Percentiles rank a stretch among this genome's conserved stretches.
Conservation (phyloP, 805 yeast genomes). For the Scheffersomyces stipitis region DNA sequence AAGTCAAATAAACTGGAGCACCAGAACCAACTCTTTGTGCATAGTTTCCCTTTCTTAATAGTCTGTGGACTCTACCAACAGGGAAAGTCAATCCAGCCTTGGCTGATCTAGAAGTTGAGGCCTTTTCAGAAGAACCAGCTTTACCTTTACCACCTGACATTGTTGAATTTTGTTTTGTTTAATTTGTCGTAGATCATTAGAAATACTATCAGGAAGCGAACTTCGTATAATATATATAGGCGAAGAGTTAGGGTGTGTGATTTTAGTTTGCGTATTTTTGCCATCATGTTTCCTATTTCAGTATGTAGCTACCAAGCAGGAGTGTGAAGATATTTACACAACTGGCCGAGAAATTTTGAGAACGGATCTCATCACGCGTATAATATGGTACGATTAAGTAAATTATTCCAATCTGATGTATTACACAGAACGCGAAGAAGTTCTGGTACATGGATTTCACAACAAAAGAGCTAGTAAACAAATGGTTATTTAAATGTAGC, state of each 20-base stretch:
- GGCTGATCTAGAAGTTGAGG: constrained; percentile 96
- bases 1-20: constrained; percentile 97
- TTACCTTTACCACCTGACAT: constrained; percentile 90
- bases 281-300: neutral
- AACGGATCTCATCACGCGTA: neutral
- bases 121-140: constrained; percentile 92
- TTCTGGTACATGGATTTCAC: too few species aligned
- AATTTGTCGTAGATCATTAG: constrained; percentile 1
- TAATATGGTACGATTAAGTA: neutral
- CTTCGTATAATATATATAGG: too few species aligned
- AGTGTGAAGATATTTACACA: neutral
- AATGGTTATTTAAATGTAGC: too few species aligned
- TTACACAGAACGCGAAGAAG: too few species aligned
- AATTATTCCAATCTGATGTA: too few species aligned
- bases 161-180: constrained; percentile 23
- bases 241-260: too few species aligned
- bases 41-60: constrained; percentile 94
- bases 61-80: constrained; percentile 98
- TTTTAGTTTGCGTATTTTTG: too few species aligned
- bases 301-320: neutral
- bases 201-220: too few species aligned
- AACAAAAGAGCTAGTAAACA: too few species aligned
- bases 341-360: neutral
- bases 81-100: constrained; percentile 99
- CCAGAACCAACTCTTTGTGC: constrained; percentile 99